Conservation (phyloP, 2,329 filamentous ascomycete species). For the Alternaria arborescens region DNA sequence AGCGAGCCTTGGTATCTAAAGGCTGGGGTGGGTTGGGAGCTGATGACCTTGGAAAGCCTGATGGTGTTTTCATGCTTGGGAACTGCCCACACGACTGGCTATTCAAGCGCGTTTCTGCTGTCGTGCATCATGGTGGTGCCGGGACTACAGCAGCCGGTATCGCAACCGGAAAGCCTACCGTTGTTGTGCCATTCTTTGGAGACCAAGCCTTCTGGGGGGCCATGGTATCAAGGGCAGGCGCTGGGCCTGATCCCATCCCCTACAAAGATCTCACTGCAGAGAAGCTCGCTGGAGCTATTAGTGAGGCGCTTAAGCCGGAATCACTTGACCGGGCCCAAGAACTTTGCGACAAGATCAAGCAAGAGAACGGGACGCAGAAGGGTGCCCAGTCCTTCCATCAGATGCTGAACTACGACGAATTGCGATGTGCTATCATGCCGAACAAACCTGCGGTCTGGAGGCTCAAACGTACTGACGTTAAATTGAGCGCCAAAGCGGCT, state of each 20-base stretch:
- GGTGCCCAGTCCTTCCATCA: slow-evolving; percentile 52
- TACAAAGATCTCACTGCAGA: slow-evolving; percentile 53
- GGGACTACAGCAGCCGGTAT: slow-evolving; percentile 91
- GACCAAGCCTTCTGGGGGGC: slow-evolving; percentile 55
- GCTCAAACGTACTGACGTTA: slow-evolving; percentile 49
- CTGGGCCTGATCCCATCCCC: slow-evolving; percentile 51
- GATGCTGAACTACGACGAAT: slow-evolving; percentile 50
- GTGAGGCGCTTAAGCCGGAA: slow-evolving; percentile 49
- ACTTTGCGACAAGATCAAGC: slow-evolving; percentile 48
- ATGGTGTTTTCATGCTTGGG: slow-evolving; percentile 82
- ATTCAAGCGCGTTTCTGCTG: slow-evolving; percentile 80
- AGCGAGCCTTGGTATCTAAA: slow-evolving; percentile 84
- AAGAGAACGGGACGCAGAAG: slow-evolving; percentile 48
- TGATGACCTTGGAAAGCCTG: slow-evolving; percentile 69
- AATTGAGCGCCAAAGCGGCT: slow-evolving; percentile 49
- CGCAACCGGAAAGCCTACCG: slow-evolving; percentile 78
- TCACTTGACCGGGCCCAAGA: slow-evolving; percentile 49
- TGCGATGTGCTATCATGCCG: slow-evolving; percentile 47
- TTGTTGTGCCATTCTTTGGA: slow-evolving; percentile 80
- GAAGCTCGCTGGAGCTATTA: slow-evolving; percentile 50
- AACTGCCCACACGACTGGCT: slow-evolving; percentile 91
- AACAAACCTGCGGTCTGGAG: slow-evolving; percentile 50
- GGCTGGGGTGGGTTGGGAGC: slow-evolving; percentile 88
- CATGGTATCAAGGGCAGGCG: slow-evolving; percentile 53
- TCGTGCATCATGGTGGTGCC: slow-evolving; percentile 88